Conservation (phyloP, 345 rosid species). For the Moringa oleifera region DNA sequence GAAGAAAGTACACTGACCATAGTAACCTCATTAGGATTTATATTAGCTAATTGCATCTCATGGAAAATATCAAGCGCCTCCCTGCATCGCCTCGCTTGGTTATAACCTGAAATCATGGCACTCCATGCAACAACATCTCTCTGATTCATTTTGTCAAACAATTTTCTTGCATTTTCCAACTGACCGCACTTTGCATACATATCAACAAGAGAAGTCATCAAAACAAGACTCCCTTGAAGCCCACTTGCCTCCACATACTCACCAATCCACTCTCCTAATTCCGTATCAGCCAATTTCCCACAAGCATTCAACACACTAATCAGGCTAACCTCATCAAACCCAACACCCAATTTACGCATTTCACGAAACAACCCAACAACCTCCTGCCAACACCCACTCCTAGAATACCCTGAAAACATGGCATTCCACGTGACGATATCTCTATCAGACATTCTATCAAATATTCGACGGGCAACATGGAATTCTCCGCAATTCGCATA, state of each 20-base stretch:
- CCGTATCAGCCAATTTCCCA: slow-evolving; percentile 30
- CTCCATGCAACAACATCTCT: slow-evolving; percentile 35
- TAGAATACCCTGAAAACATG: slow-evolving; percentile 33
- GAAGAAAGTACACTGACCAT: slow-evolving; percentile 38
- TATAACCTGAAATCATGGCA: slow-evolving; percentile 33
- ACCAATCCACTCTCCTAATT: slow-evolving; percentile 32
- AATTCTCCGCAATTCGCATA: slow-evolving; percentile 22
- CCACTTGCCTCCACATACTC: slow-evolving; percentile 28
- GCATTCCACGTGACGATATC: slow-evolving; percentile 41
- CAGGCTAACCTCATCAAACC: slow-evolving; percentile 29
- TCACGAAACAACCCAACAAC: slow-evolving; percentile 26
- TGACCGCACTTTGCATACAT: slow-evolving; percentile 44
- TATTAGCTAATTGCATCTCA: slow-evolving; percentile 31
- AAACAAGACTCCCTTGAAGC: slow-evolving; percentile 19
- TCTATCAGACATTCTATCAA: slow-evolving; percentile 33
- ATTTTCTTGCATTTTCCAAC: slow-evolving; percentile 26
- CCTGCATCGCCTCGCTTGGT: slow-evolving; percentile 33
- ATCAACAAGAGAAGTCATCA: slow-evolving; percentile 32
- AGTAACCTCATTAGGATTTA: slow-evolving; percentile 33
- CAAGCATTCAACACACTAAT: slow-evolving; percentile 39
- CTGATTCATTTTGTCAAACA: slow-evolving; percentile 23
- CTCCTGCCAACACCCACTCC: slow-evolving; percentile 23
- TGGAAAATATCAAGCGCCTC: slow-evolving; percentile 29
- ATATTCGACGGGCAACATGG: slow-evolving; percentile 26
- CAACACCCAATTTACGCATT: slow-evolving; percentile 22